Conservation (phyloP, 169 alveolate species). For the Plasmodium knowlesi region DNA sequence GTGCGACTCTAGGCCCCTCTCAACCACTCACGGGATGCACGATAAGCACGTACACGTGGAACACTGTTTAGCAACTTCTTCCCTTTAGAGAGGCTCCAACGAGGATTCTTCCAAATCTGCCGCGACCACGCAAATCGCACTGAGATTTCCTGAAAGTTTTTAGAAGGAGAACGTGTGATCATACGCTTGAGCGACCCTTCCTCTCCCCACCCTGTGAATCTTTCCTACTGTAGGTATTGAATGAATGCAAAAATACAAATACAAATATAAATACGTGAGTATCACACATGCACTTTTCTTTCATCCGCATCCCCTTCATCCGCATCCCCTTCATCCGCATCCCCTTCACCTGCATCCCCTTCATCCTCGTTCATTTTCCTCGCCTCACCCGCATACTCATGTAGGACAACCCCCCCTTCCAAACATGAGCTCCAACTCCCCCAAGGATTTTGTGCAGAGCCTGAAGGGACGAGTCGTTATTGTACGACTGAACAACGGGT, state of each 20-base stretch:
- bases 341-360: no score
- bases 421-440: constrained; percentile 62
- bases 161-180: neutral
- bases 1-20: neutral
- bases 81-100: neutral
- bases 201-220: neutral
- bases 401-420: neutral
- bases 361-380: neutral
- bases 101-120: neutral
- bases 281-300: neutral
- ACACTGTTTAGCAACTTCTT: neutral
- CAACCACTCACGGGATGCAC: neutral
- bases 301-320: no score
- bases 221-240: neutral
- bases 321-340: no score
- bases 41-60: neutral
- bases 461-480: constrained; percentile 76
- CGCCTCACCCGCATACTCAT: neutral
- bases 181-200: neutral
- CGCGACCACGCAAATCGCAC: neutral
- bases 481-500: constrained; percentile 82
- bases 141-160: neutral
- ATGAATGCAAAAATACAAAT: no score
- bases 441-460: constrained; percentile 72
- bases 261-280: neutral